Conservation (phyloP, 305 asterid genomes). For the Fraxinus platypoda region DNA sequence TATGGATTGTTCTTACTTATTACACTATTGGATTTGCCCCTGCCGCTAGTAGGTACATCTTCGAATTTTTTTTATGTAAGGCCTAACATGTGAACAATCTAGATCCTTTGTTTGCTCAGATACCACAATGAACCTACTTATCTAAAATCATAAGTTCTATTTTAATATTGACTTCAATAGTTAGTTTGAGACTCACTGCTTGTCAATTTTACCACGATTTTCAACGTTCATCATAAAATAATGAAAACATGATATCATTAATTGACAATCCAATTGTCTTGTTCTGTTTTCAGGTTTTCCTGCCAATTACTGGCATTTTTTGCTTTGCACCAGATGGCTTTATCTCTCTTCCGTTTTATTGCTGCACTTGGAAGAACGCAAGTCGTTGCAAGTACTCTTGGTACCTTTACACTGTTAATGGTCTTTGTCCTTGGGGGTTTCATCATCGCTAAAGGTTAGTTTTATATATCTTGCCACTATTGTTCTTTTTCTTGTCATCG, state of each 20-base stretch:
- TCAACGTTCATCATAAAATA: background rate
- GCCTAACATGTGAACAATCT: background rate
- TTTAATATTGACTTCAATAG: background rate
- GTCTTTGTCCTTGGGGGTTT: constrained; percentile 49
- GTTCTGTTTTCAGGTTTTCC: constrained; percentile 34
- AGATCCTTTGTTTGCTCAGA: background rate
- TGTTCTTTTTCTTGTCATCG: background rate
- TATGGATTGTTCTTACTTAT: constrained; percentile 48
- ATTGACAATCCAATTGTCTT: background rate
- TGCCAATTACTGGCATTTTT: constrained; percentile 47
- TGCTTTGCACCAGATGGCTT: constrained; percentile 51
- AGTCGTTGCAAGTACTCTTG: constrained; percentile 45
- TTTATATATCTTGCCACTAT: background rate
- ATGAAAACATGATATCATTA: background rate
- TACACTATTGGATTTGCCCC: constrained; percentile 55
- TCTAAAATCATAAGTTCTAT: background rate
- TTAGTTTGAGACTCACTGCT: background rate
- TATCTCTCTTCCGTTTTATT: constrained; percentile 45
- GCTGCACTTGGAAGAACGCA: constrained; percentile 49
- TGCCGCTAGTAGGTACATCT: constrained; percentile 39
- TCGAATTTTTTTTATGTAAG: background rate
- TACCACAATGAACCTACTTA: background rate
- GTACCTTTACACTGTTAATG: constrained; percentile 41
- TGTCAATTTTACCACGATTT: background rate
- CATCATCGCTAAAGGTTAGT: constrained; percentile 42